Conservation (phyloP, 805 yeast genomes). For the Yamadazyma olivae region DNA sequence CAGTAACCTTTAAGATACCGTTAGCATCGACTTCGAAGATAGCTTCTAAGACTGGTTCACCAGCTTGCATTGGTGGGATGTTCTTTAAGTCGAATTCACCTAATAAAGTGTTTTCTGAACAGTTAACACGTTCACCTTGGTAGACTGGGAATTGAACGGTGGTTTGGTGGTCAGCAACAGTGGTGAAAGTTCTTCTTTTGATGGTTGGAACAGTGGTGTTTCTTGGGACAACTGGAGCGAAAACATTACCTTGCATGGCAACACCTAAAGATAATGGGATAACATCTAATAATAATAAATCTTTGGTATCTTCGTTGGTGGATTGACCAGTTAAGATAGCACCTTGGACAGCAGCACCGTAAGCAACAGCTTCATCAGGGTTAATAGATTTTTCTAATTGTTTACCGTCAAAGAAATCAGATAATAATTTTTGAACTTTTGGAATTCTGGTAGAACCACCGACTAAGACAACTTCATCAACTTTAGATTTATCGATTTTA, state of each 20-base stretch:
- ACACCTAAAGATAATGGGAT: slow-evolving; percentile 51
- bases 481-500: slow-evolving; percentile 37
- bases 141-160: slow-evolving; percentile 50
- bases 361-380: slow-evolving; percentile 52
- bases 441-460: slow-evolving; percentile 55
- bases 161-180: slow-evolving; percentile 50
- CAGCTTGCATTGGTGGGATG: slow-evolving; percentile 50
- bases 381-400: slow-evolving; percentile 47
- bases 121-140: slow-evolving; percentile 53
- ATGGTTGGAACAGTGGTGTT: slow-evolving; percentile 51
- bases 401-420: slow-evolving; percentile 50
- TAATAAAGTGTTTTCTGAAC: slow-evolving; percentile 48
- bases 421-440: slow-evolving; percentile 48
- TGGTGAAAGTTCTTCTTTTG: slow-evolving; percentile 51
- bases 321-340: slow-evolving; percentile 50
- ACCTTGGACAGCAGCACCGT: slow-evolving; percentile 52
- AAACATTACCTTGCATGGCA: slow-evolving; percentile 50
- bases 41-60: slow-evolving; percentile 49
- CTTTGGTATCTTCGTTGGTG: slow-evolving; percentile 48
- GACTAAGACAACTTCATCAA: slow-evolving; percentile 48
- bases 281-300: slow-evolving; percentile 49
- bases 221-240: slow-evolving; percentile 51
- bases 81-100: slow-evolving; percentile 51
- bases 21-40: slow-evolving; percentile 50
- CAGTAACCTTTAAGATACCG: slow-evolving; percentile 51